Evolutionary conservation across 208 protist species (phyloP).

Genomic region (Histomonas meleagridis): DNA sequence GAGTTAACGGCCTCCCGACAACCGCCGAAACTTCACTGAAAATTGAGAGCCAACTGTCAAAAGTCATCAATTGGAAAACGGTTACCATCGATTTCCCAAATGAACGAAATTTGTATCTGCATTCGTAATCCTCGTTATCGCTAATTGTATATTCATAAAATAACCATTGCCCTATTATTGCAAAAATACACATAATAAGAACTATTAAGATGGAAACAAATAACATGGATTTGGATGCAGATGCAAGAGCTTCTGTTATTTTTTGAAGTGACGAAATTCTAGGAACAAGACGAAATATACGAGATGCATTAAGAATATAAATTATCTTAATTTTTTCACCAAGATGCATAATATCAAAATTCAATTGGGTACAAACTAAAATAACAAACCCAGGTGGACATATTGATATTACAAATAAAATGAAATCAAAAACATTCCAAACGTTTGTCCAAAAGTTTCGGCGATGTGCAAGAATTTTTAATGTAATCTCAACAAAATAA

Average conservation of each 20-base stretch:
- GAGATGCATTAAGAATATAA: not conserved
- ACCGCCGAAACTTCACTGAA: not conserved
- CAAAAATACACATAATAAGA: not conserved
- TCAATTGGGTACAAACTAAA: not conserved
- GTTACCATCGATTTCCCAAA: not conserved
- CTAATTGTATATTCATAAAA: not conserved
- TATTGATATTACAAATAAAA: not conserved
- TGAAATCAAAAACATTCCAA: not conserved
- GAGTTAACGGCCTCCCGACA: not conserved
- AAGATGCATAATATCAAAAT: not conserved
- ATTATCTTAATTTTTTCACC: not conserved
- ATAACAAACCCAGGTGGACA: not conserved
- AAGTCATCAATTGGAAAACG: not conserved
- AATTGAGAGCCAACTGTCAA: not conserved
- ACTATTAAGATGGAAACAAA: not conserved
- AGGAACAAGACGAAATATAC: not conserved
- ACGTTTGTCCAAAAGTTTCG: not conserved
- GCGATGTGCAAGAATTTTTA: not conserved
- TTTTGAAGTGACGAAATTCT: not conserved
- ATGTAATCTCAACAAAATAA: not conserved
- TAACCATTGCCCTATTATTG: not conserved
- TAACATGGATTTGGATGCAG: not conserved
- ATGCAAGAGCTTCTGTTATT: not conserved
- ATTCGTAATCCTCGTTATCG: not conserved
- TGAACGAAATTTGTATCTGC: not conserved